A percentile compares a stretch with the other conserved stretches of the same genome.
These are phyloP conservation scores for Cercospora citrullina DNA, from an alignment of 2,329 filamentous ascomycete species.

Conservation along the genomic window DNA sequence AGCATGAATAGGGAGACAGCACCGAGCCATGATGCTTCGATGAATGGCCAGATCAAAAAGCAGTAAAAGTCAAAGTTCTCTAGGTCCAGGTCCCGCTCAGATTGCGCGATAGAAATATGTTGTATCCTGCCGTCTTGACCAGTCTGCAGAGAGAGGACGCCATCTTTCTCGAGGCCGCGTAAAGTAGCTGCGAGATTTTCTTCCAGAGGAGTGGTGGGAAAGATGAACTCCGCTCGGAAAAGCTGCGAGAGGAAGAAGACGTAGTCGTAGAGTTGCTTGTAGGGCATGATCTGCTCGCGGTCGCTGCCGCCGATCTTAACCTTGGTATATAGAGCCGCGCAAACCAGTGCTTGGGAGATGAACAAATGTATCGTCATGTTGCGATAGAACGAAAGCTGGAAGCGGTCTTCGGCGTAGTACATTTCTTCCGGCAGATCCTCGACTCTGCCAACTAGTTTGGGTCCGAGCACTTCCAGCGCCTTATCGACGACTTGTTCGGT, in stretches of 20 bases:
- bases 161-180: constrained; percentile 71
- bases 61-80: constrained; percentile 99
- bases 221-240: constrained; percentile 96
- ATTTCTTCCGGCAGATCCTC: constrained; percentile 83
- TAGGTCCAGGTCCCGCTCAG: constrained; percentile 73
- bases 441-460: constrained; percentile 79
- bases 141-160: constrained; percentile 69
- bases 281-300: constrained; percentile 65
- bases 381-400: constrained; percentile 96
- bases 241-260: constrained; percentile 88
- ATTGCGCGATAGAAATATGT: constrained; percentile 70
- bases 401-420: constrained; percentile 88
- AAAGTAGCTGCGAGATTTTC: constrained; percentile 81
- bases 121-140: constrained; percentile 55
- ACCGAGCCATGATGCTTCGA: constrained; percentile 90
- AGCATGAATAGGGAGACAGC: constrained; percentile 85
- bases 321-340: constrained; percentile 82
- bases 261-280: constrained; percentile 71
- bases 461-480: constrained; percentile 86
- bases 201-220: constrained; percentile 79
- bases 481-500: constrained; percentile 82
- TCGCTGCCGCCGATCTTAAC: constrained; percentile 88
- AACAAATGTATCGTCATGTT: constrained; percentile 99
- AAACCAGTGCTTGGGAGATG: constrained; percentile 88
- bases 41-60: constrained; percentile 97